Evolutionary conservation across 192 early-diverging fungal genomes (phyloP).

Genomic region (Diversispora eburnea): DNA sequence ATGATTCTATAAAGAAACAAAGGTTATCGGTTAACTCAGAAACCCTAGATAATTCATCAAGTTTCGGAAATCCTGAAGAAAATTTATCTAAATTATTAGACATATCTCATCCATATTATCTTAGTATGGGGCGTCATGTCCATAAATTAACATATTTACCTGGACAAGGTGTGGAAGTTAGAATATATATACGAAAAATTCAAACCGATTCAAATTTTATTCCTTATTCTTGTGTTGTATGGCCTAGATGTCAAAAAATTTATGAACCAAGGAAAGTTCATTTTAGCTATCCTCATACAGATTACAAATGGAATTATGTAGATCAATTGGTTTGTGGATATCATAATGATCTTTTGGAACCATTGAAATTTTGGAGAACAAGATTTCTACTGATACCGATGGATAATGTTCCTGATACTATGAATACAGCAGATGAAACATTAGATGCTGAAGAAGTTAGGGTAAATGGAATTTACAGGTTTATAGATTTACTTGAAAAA

Average conservation of each 20-base stretch:
- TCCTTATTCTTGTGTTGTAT: constrained; percentile 78
- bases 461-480: constrained; percentile 79
- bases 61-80: background rate
- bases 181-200: constrained; percentile 73
- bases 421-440: constrained; percentile 49
- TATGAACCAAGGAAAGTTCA: constrained; percentile 56
- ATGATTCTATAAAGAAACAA: no score
- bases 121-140: constrained; percentile 89
- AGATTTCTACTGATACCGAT: constrained; percentile 87
- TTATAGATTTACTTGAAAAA: constrained; percentile 78
- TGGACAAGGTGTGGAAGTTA: constrained; percentile 70
- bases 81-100: constrained; percentile 22
- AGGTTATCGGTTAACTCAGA: background rate
- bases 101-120: constrained; percentile 53
- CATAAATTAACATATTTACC: constrained; percentile 76
- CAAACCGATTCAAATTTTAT: constrained; percentile 55
- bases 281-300: constrained; percentile 76
- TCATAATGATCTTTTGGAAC: constrained; percentile 73
- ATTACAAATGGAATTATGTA: constrained; percentile 92
- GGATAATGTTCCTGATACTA: constrained; percentile 55
- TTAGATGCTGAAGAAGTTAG: constrained; percentile 88
- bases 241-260: constrained; percentile 67
- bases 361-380: constrained; percentile 80
- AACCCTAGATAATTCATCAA: constrained; percentile 12
- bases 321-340: constrained; percentile 90